Conservation (phyloP, 345 rosid genomes). For the Hibiscus mutabilis region DNA sequence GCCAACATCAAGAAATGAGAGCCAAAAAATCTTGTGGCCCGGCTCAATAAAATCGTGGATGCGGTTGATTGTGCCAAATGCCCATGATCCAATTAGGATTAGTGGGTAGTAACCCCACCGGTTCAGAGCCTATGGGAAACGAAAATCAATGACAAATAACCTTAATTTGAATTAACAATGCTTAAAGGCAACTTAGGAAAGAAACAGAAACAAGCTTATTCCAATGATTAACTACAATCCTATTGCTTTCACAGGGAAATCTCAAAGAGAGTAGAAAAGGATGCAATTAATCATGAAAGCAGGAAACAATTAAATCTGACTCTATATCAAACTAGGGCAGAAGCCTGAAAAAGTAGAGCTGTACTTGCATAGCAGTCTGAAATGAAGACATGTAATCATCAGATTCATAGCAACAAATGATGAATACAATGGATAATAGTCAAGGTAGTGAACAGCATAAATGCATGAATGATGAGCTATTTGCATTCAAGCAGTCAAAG, state of each 20-base stretch:
- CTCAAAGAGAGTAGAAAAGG: not conserved
- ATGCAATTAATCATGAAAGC: not conserved
- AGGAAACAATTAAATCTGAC: not conserved
- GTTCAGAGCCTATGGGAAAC: slow-evolving; percentile 57
- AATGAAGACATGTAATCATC: not conserved
- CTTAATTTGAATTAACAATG: not conserved
- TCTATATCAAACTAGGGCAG: not conserved
- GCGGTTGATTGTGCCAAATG: slow-evolving; percentile 83
- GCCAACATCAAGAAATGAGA: slow-evolving; percentile 82
- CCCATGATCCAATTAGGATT: slow-evolving; percentile 90
- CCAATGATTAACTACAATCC: not conserved
- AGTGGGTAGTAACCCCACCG: slow-evolving; percentile 97
- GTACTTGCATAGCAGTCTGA: not conserved
- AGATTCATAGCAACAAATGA: not conserved
- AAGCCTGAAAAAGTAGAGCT: not conserved
- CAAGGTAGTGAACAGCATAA: not conserved
- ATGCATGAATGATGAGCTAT: not conserved
- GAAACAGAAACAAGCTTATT: slow-evolving; percentile 7
- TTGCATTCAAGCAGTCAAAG: not conserved
- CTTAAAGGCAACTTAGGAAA: not conserved
- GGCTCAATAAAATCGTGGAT: slow-evolving; percentile 80
- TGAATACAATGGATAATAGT: not conserved
- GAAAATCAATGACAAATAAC: slow-evolving; percentile 3
- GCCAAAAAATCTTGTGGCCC: slow-evolving; percentile 84
- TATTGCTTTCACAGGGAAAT: not conserved